Percentiles rank a stretch among this genome's conserved stretches.
Conservation (phyloP, 2,329 filamentous ascomycete genomes). For the Xylariaceae sp. region DNA sequence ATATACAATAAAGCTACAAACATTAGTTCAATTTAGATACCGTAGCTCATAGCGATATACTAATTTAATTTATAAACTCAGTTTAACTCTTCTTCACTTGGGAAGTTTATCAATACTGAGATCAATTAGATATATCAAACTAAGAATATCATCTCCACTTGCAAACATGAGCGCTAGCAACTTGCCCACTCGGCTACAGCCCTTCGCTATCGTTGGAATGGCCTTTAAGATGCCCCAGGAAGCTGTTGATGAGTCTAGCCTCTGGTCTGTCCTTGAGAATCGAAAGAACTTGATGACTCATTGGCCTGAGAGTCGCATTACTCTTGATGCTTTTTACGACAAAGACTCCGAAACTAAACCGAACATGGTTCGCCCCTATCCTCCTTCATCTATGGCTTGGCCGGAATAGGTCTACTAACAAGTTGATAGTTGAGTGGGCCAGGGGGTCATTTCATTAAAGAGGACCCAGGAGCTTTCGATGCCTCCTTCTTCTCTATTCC, state of each 20-base stretch:
- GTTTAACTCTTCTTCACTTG: no score
- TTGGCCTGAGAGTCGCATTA: not conserved
- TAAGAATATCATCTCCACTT: no score
- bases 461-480: constrained; percentile 6
- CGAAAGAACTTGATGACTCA: not conserved
- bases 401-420: not conserved
- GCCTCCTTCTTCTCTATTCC: constrained; percentile 13
- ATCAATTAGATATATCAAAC: no score
- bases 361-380: not conserved
- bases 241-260: not conserved
- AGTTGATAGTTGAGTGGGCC: not conserved
- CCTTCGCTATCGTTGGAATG: constrained; percentile 2
- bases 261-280: not conserved
- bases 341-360: not conserved
- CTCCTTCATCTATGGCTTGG: not conserved
- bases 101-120: no score
- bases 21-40: no score
- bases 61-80: no score
- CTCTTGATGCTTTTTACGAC: not conserved
- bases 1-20: no score
- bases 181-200: no score
- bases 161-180: no score
- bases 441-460: not conserved
- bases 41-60: no score
- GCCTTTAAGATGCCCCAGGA: constrained; percentile 6